Conservation (phyloP, 1,284 basidiomycete genomes). For the Porogramme epimiltina region DNA sequence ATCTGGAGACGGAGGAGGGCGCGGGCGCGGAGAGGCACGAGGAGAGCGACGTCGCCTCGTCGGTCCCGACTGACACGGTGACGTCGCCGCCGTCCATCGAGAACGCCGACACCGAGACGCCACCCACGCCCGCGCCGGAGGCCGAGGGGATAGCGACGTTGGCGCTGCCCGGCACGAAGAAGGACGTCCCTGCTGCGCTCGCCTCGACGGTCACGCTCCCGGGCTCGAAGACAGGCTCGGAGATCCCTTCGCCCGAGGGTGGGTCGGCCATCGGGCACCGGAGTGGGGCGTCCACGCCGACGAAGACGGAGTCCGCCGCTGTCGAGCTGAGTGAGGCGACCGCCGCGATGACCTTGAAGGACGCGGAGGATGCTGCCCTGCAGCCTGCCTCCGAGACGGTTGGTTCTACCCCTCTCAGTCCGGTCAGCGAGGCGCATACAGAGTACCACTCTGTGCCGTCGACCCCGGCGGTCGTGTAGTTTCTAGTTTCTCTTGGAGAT, state of each 20-base stretch:
- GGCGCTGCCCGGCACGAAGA: constrained; percentile 11
- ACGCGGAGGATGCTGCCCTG: not conserved
- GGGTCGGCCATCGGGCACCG: constrained; percentile 1
- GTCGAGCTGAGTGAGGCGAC: constrained; percentile 1
- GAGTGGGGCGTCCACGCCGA: constrained; percentile 20
- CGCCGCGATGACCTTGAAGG: not conserved
- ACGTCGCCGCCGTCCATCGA: not conserved
- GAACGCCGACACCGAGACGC: constrained; percentile 6
- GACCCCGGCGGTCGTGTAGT: constrained; percentile 19
- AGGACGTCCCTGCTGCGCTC: not conserved
- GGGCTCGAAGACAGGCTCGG: constrained; percentile 15
- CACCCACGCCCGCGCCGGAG: not conserved
- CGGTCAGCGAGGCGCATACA: constrained; percentile 19
- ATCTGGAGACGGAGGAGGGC: not conserved
- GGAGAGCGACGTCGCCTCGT: constrained; percentile 1
- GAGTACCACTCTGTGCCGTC: constrained; percentile 30
- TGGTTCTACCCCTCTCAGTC: constrained; percentile 12
- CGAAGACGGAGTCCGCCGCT: constrained; percentile 3
- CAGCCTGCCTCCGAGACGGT: too few relatives aligned
- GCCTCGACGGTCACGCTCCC: constrained; percentile 13
- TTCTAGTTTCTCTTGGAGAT: not conserved
- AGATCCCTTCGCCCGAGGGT: constrained; percentile 11
- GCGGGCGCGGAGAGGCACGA: not conserved
- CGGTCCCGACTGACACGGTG: constrained; percentile 1
- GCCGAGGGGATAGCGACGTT: not conserved